Evolutionary conservation across 208 protist genomes (phyloP), one percentile per base, ranked within the genome.

Genomic region (Trypanosoma platydactyli): DNA sequence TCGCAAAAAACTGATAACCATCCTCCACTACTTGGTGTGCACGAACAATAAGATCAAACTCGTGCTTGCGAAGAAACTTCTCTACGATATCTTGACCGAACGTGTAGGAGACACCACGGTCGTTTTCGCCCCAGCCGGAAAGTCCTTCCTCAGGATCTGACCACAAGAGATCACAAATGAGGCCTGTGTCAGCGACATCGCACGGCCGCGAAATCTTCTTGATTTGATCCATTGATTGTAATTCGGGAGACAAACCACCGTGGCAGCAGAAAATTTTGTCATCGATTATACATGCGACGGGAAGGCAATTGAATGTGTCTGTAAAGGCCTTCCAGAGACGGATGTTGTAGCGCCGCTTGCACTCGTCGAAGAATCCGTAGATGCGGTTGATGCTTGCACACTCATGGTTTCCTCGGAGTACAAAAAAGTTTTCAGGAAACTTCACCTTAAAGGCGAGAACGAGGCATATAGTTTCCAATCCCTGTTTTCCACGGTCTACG

Each of bases 351-450:
- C 98, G 87, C 11, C 97, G 91, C 81, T 99, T 99, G 88, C 98
- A 99, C 79, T 99, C 99, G 68, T 99, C 98, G 73, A 99, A 99
- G 81, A 99, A 99, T 45, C 99, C 99, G 79, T 99, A 99, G 64
- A 99, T 99, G 64, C 98, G 88, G 77, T 99, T 99, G 74, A 99
- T 99, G 35, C 92, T 98, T 3, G 98, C 98, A 74, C 98, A 99
- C 80, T 99, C 99, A 80, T 99, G 99, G 80, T 99, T 99, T 35
- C 99, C 99, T 52, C 99, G 91, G 5, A 99, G 86, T 35, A 99
- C 89, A 83, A 99, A 99, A 73, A 99, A 99, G 81, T 99, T 99
- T 75, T 99, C 97, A 20, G 98, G 98, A 73, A 99, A 99, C 80
- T 98, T 98, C 45, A 99, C 88, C 81, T 99, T 99, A 82, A 99